phyloP scores from a whole-genome alignment of 768 basidiomycete genomes.

The Macrolepiota albuminosa region DNA sequence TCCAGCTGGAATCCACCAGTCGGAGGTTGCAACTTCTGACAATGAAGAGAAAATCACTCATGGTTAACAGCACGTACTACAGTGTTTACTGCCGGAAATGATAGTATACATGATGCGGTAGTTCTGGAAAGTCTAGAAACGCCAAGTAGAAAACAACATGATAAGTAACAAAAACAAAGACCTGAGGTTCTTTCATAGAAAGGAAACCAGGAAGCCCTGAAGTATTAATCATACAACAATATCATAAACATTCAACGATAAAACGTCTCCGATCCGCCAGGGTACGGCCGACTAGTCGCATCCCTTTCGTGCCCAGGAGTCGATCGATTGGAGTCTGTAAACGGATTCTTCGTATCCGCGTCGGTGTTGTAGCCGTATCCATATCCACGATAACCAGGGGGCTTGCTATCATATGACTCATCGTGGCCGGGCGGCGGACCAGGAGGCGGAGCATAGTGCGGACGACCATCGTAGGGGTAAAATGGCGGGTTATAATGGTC shows the following conservation, averaged over 20 bases:
- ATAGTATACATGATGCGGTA: not conserved
- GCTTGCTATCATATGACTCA: slow-evolving; percentile 36
- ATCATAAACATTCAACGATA: slow-evolving; percentile 6
- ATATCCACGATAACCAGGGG: slow-evolving; percentile 41
- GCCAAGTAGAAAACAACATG: not conserved
- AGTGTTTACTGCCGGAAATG: not conserved
- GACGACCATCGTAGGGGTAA: slow-evolving; percentile 23
- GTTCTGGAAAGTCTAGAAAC: not conserved
- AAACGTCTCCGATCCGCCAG: slow-evolving; percentile 29
- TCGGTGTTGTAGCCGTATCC: slow-evolving; percentile 35
- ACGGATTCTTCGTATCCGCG: slow-evolving; percentile 49
- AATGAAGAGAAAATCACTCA: not conserved
- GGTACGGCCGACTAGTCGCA: slow-evolving; percentile 33
- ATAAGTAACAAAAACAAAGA: not conserved
- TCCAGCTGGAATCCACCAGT: too few species aligned
- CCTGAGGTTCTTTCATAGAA: not conserved
- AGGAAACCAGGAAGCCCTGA: not conserved
- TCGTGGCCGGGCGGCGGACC: slow-evolving; percentile 40
- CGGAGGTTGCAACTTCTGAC: too few species aligned
- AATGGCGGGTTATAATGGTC: slow-evolving; percentile 54
- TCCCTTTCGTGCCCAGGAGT: slow-evolving; percentile 33
- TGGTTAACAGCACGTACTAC: not conserved
- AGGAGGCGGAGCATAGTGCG: slow-evolving; percentile 42
- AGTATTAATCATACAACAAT: not conserved
- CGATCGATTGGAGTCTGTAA: slow-evolving; percentile 42